Evolutionary conservation across 208 protist genomes (phyloP).

Genomic region (Leishmania martiniquensis): DNA sequence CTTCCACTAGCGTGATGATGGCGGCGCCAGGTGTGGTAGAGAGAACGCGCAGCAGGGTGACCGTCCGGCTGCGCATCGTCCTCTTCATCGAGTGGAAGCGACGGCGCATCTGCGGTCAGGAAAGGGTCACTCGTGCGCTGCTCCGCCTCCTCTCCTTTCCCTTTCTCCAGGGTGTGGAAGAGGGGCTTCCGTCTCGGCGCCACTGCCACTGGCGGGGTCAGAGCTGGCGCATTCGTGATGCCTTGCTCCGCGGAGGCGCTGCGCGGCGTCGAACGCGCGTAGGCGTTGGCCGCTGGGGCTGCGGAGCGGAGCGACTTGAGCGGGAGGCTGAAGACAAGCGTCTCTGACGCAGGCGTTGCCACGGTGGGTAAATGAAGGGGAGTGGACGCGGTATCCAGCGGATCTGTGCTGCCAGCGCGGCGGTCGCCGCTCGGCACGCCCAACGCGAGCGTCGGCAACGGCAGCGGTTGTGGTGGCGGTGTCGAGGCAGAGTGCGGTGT

Average conservation of each 20-base stretch:
- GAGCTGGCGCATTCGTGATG: background rate
- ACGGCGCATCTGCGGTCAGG: background rate
- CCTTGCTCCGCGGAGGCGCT: background rate
- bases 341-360: background rate
- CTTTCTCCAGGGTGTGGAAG: background rate
- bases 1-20: background rate
- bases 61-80: background rate
- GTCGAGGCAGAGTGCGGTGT: background rate
- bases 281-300: too few species aligned
- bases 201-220: too few species aligned
- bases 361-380: background rate
- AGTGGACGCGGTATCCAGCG: background rate
- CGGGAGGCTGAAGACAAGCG: background rate
- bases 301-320: background rate
- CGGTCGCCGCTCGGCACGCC: background rate
- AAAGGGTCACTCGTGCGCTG: background rate
- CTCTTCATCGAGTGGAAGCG: background rate
- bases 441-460: constrained; percentile 12
- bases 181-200: background rate
- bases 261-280: background rate
- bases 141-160: background rate
- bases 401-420: background rate
- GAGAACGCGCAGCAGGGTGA: background rate
- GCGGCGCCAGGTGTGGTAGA: background rate
- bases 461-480: background rate